Conservation (phyloP, 768 basidiomycete genomes). For the Cystofilobasidium bisporidii region DNA sequence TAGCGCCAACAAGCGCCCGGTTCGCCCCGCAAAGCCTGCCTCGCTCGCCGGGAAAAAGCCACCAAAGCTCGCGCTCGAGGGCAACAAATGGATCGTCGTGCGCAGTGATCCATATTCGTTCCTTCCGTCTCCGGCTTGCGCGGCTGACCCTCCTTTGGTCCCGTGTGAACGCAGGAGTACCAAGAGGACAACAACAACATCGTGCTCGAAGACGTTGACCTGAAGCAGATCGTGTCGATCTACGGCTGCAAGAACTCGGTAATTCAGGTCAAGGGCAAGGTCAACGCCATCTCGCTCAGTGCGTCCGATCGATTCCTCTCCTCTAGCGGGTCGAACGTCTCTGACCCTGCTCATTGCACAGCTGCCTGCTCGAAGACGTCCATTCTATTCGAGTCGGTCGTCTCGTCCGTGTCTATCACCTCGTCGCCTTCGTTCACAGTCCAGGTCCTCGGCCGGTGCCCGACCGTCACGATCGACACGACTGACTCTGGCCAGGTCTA, state of each 20-base stretch:
- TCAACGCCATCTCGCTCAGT: slow-evolving; percentile 88
- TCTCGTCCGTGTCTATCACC: slow-evolving; percentile 81
- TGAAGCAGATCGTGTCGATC: slow-evolving; percentile 76
- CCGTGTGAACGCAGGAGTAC: slow-evolving; percentile 58
- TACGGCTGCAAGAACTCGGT: slow-evolving; percentile 82
- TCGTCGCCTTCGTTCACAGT: slow-evolving; percentile 85
- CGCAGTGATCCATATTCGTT: slow-evolving; percentile 14
- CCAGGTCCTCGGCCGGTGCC: slow-evolving; percentile 79
- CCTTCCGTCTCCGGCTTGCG: background rate
- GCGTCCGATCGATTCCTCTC: slow-evolving; percentile 32
- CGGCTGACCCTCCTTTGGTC: background rate
- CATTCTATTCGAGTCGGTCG: slow-evolving; percentile 79
- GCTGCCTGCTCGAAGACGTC: slow-evolving; percentile 80
- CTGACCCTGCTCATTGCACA: too few relatives aligned
- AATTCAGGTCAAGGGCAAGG: slow-evolving; percentile 79
- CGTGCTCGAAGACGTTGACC: slow-evolving; percentile 62
- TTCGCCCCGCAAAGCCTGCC: slow-evolving; percentile 74
- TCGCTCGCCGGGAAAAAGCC: slow-evolving; percentile 83
- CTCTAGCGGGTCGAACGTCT: too few relatives aligned
- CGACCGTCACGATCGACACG: slow-evolving; percentile 86
- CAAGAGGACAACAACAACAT: slow-evolving; percentile 69
- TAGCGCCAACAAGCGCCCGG: slow-evolving; percentile 41
- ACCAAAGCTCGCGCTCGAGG: slow-evolving; percentile 75
- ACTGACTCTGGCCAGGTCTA: slow-evolving; percentile 94
- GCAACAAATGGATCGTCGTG: slow-evolving; percentile 88